A percentile compares a stretch with the other conserved stretches of the same genome.
Evolutionary conservation across 306 rosid species (phyloP).

Genomic region (Oxytropis ochrocephala): DNA sequence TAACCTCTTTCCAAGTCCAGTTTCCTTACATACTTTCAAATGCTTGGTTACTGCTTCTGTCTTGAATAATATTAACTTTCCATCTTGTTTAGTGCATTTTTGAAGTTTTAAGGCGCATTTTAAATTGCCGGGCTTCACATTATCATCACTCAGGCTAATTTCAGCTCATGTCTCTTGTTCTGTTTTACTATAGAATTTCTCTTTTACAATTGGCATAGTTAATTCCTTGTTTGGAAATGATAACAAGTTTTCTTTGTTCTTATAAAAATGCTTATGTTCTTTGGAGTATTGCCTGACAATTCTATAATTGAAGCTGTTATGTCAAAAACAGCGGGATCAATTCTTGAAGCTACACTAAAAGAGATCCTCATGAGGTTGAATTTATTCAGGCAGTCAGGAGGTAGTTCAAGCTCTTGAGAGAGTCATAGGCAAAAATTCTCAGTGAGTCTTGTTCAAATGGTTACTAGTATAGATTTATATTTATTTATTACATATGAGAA

Average conservation of each 20-base stretch:
- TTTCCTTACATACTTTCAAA: background rate
- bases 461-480: background rate
- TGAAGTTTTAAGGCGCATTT: background rate
- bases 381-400: conserved; percentile 89
- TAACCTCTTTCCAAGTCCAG: conserved; percentile 2
- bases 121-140: background rate
- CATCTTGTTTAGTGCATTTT: background rate
- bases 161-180: background rate
- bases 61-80: background rate
- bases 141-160: background rate
- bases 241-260: background rate
- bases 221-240: background rate
- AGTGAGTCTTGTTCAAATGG: conserved; percentile 50
- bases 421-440: conserved; percentile 89
- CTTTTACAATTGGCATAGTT: background rate
- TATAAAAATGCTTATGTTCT: conserved; percentile 12
- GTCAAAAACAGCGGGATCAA: conserved; percentile 93
- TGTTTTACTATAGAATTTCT: conserved; percentile 16
- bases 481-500: background rate
- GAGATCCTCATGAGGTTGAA: conserved; percentile 91
- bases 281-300: conserved; percentile 29
- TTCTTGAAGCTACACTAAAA: conserved; percentile 85
- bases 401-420: conserved; percentile 88
- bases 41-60: background rate
- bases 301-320: conserved; percentile 63